Evolutionary conservation across 768 basidiomycete species (phyloP).

Genomic region (Mycena floridula): DNA sequence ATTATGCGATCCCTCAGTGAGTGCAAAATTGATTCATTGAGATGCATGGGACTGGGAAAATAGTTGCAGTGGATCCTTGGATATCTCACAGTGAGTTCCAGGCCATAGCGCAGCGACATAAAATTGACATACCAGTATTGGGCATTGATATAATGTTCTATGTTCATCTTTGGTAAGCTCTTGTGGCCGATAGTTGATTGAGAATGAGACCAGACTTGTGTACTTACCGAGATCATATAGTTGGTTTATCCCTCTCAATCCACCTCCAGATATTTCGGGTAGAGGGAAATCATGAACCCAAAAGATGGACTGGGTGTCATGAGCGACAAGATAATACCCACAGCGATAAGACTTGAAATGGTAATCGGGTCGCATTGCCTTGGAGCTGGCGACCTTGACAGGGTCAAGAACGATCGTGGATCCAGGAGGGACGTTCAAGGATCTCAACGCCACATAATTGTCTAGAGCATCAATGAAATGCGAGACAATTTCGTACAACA

Average conservation of each 20-base stretch:
- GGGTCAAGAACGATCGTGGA: background rate
- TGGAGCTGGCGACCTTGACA: background rate
- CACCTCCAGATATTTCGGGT: background rate
- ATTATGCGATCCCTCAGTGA: constrained; percentile 4
- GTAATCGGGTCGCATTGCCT: no score
- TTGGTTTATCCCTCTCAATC: background rate
- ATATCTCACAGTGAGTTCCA: background rate
- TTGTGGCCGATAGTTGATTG: no score
- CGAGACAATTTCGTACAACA: background rate
- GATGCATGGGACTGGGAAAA: constrained; percentile 2
- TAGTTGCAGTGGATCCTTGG: constrained; percentile 7
- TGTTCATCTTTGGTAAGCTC: background rate
- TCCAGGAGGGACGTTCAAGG: background rate
- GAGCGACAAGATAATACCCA: background rate
- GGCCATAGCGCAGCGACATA: background rate
- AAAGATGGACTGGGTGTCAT: background rate
- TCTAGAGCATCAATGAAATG: background rate
- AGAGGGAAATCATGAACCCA: background rate
- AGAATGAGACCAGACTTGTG: background rate
- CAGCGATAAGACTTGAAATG: background rate
- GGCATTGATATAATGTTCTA: background rate
- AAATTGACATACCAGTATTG: background rate
- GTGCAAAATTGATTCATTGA: background rate
- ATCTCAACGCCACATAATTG: background rate
- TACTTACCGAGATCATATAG: background rate